Evolutionary conservation across 495 filamentous ascomycete species (phyloP).

Genomic region (Bombardia bombarda): DNA sequence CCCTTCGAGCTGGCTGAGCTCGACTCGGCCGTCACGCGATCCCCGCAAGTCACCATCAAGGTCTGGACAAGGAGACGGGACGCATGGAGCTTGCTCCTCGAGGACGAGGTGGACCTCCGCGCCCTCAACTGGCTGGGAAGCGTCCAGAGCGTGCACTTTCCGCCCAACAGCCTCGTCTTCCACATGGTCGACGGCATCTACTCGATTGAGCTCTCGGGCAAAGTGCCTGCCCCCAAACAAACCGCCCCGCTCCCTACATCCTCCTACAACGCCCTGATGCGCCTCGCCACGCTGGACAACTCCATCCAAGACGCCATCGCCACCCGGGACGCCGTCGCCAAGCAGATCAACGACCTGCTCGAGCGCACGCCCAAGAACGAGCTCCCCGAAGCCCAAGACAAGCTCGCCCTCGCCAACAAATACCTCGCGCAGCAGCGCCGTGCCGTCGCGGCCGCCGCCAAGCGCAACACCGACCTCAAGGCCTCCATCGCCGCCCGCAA

Average conservation of each 20-base stretch:
- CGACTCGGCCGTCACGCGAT: slow-evolving; percentile 56
- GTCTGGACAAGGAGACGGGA: slow-evolving; percentile 65
- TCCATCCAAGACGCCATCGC: slow-evolving; percentile 85
- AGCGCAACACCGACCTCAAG: slow-evolving; percentile 53
- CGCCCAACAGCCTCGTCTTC: slow-evolving; percentile 78
- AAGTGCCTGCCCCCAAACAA: slow-evolving; percentile 37
- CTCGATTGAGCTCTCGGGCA: slow-evolving; percentile 46
- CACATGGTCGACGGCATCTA: slow-evolving; percentile 87
- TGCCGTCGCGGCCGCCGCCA: slow-evolving; percentile 50
- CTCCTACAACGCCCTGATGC: slow-evolving; percentile 87
- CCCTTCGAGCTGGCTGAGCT: slow-evolving; percentile 72
- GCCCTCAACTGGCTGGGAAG: slow-evolving; percentile 76
- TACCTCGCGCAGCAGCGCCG: slow-evolving; percentile 58
- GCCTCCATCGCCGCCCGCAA: slow-evolving; percentile 57
- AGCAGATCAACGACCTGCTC: slow-evolving; percentile 71
- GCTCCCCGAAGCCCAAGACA: slow-evolving; percentile 58
- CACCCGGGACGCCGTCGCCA: slow-evolving; percentile 64
- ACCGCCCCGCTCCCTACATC: slow-evolving; percentile 48
- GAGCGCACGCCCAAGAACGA: slow-evolving; percentile 38
- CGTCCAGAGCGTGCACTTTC: slow-evolving; percentile 71
- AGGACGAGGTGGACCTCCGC: slow-evolving; percentile 60
- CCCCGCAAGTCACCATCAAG: slow-evolving; percentile 56
- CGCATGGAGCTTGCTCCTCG: slow-evolving; percentile 60
- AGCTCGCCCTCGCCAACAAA: slow-evolving; percentile 46
- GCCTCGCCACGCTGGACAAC: slow-evolving; percentile 78